Conservation (phyloP, 305 asterid genomes). For the Ruellia speciosa region DNA sequence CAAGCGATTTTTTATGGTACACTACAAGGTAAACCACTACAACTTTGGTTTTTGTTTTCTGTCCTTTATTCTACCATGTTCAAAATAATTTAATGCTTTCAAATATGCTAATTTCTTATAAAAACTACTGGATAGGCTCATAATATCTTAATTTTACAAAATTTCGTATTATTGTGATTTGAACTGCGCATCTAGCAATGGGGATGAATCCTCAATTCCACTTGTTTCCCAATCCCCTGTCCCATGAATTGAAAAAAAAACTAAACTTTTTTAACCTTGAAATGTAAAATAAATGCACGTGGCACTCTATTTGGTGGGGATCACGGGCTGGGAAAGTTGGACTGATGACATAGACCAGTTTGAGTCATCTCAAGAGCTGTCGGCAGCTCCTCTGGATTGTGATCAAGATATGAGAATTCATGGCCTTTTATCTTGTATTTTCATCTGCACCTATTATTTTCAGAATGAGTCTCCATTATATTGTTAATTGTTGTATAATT, state of each 20-base stretch:
- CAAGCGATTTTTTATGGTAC: slow-evolving; percentile 73
- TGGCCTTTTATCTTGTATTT: not conserved
- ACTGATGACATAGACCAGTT: not conserved
- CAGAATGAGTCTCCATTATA: too few relatives aligned
- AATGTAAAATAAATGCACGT: too few relatives aligned
- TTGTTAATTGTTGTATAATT: not conserved
- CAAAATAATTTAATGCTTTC: not conserved
- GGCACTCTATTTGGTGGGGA: too few relatives aligned
- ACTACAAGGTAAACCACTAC: slow-evolving; percentile 38
- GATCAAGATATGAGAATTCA: not conserved
- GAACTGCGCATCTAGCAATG: too few relatives aligned
- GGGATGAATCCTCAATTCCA: too few relatives aligned
- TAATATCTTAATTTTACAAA: too few relatives aligned
- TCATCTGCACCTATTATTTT: not conserved
- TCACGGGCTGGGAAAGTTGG: too few relatives aligned
- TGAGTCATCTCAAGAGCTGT: not conserved
- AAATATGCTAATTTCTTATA: not conserved
- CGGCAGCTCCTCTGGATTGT: not conserved
- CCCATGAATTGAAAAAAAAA: too few relatives aligned
- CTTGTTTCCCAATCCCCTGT: too few relatives aligned
- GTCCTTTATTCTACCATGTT: not conserved
- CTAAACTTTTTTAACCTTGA: too few relatives aligned
- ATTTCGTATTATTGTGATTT: too few relatives aligned
- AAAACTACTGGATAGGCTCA: not conserved
- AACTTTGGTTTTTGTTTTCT: not conserved